Evolutionary conservation across 192 early-diverging fungal species (phyloP).

Genomic region (Coemansia sp.): DNA sequence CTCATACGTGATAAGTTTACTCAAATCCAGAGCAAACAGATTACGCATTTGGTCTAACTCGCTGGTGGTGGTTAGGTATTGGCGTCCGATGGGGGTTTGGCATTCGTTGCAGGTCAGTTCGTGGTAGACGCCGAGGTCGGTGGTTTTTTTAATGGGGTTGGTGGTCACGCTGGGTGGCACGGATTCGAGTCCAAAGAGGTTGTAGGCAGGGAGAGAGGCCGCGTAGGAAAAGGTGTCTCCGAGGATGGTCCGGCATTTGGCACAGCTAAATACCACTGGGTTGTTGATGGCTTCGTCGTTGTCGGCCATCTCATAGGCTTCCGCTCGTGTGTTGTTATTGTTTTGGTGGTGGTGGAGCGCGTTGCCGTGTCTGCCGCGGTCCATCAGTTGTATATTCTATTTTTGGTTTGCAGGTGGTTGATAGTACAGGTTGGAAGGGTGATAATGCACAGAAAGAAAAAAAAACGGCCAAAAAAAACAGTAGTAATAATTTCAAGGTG

Average conservation of each 20-base stretch:
- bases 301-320: conserved; percentile 2
- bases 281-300: conserved; percentile 42
- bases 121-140: conserved; percentile 37
- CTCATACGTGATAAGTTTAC: conserved; percentile 44
- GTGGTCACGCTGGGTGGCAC: conserved; percentile 37
- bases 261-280: conserved; percentile 49
- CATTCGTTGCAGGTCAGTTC: conserved; percentile 46
- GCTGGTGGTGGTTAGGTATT: conserved; percentile 35
- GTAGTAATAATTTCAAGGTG: too few relatives aligned
- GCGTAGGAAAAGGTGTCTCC: conserved; percentile 52
- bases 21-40: conserved; percentile 41
- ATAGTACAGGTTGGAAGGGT: neutral
- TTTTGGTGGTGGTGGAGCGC: neutral
- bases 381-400: neutral
- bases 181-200: conserved; percentile 36
- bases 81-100: conserved; percentile 27
- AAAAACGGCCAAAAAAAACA: too few relatives aligned
- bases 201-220: conserved; percentile 43
- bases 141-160: conserved; percentile 25
- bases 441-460: neutral
- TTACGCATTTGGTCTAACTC: conserved; percentile 39
- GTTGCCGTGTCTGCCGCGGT: conserved; percentile 13
- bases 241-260: conserved; percentile 48
- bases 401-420: too few relatives aligned
- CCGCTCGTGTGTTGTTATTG: neutral